phyloP scores from a whole-genome alignment of 1,284 basidiomycete genomes.

The Leccinum glutinopallens region DNA sequence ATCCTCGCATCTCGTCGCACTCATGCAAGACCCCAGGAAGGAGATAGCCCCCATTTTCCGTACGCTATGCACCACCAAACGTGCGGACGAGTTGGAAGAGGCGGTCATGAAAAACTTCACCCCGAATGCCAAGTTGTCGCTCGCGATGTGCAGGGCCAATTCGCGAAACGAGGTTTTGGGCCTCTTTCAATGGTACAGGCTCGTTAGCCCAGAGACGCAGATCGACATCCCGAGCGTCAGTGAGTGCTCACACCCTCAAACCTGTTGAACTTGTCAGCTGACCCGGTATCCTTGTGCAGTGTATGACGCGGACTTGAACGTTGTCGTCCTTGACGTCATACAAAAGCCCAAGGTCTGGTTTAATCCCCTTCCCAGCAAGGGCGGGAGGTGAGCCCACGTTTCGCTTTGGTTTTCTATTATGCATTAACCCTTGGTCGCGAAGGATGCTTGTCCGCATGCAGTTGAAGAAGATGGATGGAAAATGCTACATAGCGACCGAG shows the following conservation, averaged over 20 bases:
- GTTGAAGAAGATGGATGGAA: conserved; percentile 21
- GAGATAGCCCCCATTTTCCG: conserved; percentile 29
- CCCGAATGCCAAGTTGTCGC: conserved; percentile 27
- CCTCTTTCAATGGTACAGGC: conserved; percentile 35
- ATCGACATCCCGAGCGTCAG: conserved; percentile 16
- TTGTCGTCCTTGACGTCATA: conserved; percentile 30
- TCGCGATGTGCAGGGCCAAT: conserved; percentile 31
- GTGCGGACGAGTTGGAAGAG: conserved; percentile 21
- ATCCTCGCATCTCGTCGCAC: not conserved
- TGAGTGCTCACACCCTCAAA: conserved; percentile 20
- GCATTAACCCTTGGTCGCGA: not conserved
- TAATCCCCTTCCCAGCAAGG: conserved; percentile 24
- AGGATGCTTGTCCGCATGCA: conserved; percentile 30
- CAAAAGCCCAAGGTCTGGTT: conserved; percentile 32
- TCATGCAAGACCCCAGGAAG: conserved; percentile 35
- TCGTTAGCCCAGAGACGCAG: conserved; percentile 26
- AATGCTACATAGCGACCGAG: conserved; percentile 19
- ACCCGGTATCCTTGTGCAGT: conserved; percentile 23
- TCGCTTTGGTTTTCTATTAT: not conserved
- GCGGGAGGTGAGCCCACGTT: conserved; percentile 19
- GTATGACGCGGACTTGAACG: conserved; percentile 26
- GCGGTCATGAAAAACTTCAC: conserved; percentile 22
- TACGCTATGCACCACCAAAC: conserved; percentile 28
- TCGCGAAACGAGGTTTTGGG: conserved; percentile 32
- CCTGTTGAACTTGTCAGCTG: not conserved